Conservation (phyloP, 73 alveolate species). For the Paramecium sonneborni region DNA sequence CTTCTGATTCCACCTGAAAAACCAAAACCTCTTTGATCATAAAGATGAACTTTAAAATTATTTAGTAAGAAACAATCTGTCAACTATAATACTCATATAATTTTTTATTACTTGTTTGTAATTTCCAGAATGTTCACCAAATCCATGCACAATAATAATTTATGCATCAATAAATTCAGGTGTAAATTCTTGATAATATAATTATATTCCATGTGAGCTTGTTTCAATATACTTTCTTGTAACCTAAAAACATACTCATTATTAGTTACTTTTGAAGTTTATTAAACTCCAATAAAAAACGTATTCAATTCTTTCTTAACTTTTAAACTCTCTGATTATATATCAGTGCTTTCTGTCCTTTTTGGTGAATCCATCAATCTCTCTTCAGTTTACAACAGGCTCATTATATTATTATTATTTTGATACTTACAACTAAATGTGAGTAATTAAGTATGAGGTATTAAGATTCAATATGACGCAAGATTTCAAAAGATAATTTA, state of each 20-base stretch:
- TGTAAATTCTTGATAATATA: constrained; percentile 4
- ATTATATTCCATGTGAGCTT: neutral
- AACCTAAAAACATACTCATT: neutral
- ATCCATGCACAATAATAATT: constrained; percentile 25
- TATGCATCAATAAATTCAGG: neutral
- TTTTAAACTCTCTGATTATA: neutral
- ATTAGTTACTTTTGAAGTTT: neutral
- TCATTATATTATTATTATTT: neutral
- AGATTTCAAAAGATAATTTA: neutral
- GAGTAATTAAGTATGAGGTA: neutral
- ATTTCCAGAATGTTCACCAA: constrained; percentile 31
- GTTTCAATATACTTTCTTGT: neutral
- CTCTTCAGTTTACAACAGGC: neutral
- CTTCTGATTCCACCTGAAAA: constrained; percentile 16
- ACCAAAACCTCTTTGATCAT: constrained; percentile 39
- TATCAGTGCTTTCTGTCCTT: neutral
- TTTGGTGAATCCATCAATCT: neutral
- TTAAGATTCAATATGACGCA: neutral
- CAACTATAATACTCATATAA: neutral
- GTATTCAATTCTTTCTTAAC: neutral
- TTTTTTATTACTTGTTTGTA: neutral
- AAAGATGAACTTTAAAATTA: neutral
- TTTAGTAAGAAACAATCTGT: neutral
- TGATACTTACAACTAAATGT: neutral
- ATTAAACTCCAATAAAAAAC: neutral